Percentiles rank a stretch among this genome's conserved stretches.
Evolutionary conservation across 1,284 basidiomycete genomes (phyloP).

Genomic region (Amylostereum areolatum): DNA sequence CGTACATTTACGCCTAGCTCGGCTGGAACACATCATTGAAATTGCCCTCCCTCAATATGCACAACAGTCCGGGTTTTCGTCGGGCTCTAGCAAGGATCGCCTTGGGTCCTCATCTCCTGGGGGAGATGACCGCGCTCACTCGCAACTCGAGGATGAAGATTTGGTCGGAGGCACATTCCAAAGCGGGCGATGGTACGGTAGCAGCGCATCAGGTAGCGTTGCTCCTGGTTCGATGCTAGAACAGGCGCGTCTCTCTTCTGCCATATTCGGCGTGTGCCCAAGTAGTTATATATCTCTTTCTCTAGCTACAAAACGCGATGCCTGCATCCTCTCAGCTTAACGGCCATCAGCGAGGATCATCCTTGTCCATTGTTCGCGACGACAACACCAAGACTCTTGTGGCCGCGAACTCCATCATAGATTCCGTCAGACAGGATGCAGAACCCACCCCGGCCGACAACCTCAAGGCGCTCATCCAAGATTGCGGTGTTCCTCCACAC

Average conservation of each 20-base stretch:
- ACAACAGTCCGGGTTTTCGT: conserved; percentile 26
- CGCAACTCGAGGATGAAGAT: conserved; percentile 68
- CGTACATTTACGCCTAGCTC: conserved; percentile 59
- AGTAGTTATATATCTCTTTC: background rate
- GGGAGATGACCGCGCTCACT: conserved; percentile 47
- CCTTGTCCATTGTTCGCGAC: conserved; percentile 7
- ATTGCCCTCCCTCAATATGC: conserved; percentile 69
- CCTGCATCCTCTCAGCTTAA: conserved; percentile 23
- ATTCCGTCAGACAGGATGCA: conserved; percentile 43
- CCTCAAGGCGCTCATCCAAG: conserved; percentile 76
- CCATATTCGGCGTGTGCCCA: background rate
- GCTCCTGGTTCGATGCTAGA: conserved; percentile 72
- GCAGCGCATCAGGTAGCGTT: conserved; percentile 71
- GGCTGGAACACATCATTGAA: conserved; percentile 76
- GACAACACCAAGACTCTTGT: conserved; percentile 19
- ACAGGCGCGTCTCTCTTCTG: conserved; percentile 42
- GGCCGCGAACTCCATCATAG: conserved; percentile 28
- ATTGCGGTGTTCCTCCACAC: conserved; percentile 85
- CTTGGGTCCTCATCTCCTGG: conserved; percentile 46
- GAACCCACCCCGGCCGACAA: conserved; percentile 74
- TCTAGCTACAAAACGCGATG: conserved; percentile 58
- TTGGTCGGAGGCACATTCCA: conserved; percentile 71
- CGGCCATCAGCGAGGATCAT: conserved; percentile 2
- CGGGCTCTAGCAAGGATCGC: conserved; percentile 24
- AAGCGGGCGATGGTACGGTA: conserved; percentile 80